Evolutionary conservation across 1,139 yeast genomes (phyloP).

Genomic region (Zygoascus sp.): DNA sequence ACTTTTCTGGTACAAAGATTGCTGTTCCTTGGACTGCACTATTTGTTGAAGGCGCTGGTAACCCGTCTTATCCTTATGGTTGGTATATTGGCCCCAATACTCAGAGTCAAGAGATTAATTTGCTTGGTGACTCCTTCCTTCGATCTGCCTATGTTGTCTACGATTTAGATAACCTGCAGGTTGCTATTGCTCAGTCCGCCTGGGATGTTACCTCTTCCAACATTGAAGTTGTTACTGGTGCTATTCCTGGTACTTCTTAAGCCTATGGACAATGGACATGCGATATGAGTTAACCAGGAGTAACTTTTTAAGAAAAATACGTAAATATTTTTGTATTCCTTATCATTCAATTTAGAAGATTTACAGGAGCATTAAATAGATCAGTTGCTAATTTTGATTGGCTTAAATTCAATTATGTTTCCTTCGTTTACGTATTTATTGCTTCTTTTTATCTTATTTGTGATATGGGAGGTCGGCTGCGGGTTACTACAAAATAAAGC

Average conservation of each 20-base stretch:
- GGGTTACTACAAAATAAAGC: no score
- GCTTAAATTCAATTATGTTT: no score
- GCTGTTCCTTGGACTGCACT: slow-evolving; percentile 41
- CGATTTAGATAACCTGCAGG: slow-evolving; percentile 56
- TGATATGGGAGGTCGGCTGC: no score
- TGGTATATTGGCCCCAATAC: neutral
- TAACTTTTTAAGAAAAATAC: no score
- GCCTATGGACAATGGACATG: no score
- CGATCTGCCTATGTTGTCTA: slow-evolving; percentile 66
- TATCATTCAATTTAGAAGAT: no score
- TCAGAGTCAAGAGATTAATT: slow-evolving; percentile 13
- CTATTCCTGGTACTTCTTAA: slow-evolving; percentile 4
- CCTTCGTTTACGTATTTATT: no score
- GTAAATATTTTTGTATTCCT: no score
- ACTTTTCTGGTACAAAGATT: slow-evolving; percentile 41
- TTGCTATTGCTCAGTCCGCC: slow-evolving; percentile 61
- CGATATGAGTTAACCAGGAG: no score
- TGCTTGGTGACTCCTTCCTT: slow-evolving; percentile 65
- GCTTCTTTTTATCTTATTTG: no score
- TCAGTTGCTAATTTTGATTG: no score
- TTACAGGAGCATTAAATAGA: no score
- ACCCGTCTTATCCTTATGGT: neutral
- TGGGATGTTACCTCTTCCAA: slow-evolving; percentile 23
- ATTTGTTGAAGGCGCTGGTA: neutral
- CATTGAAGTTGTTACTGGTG: slow-evolving; percentile 22